Evolutionary conservation across 176 grass and related monocot genomes (phyloP).

Genomic region (Triticum urartu): DNA sequence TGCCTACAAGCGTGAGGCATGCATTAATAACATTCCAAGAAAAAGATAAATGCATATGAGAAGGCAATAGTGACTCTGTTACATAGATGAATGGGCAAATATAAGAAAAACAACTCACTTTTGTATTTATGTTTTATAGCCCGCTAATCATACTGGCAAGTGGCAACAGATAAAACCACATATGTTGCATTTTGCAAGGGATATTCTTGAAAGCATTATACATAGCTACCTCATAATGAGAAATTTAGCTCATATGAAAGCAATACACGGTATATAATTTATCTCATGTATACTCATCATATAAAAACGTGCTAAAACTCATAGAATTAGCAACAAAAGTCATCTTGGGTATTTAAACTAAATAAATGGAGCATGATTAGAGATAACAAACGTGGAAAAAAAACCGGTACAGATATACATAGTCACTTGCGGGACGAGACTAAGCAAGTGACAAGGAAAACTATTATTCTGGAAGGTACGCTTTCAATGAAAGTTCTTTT

Average conservation of each 20-base stretch:
- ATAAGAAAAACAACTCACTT: background rate
- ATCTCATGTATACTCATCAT: background rate
- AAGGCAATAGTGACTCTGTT: background rate
- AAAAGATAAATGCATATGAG: background rate
- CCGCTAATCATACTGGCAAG: too few relatives aligned
- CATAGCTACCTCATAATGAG: background rate
- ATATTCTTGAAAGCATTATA: background rate
- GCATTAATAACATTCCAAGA: background rate
- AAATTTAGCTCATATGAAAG: background rate
- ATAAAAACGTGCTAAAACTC: background rate
- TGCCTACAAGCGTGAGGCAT: background rate
- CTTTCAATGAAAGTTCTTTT: too few relatives aligned
- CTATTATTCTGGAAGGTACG: too few relatives aligned
- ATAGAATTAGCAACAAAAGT: background rate
- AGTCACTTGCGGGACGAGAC: too few relatives aligned
- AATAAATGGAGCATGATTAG: background rate
- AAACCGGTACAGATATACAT: background rate
- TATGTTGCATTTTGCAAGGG: too few relatives aligned
- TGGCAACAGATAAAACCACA: too few relatives aligned
- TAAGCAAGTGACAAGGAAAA: too few relatives aligned
- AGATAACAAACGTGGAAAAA: background rate
- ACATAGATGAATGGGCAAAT: background rate
- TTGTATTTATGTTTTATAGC: too few relatives aligned
- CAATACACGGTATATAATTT: background rate
- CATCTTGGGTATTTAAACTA: background rate